Conservation (phyloP, 148 eudicot genomes). For the Mesembryanthemum crystallinum region DNA sequence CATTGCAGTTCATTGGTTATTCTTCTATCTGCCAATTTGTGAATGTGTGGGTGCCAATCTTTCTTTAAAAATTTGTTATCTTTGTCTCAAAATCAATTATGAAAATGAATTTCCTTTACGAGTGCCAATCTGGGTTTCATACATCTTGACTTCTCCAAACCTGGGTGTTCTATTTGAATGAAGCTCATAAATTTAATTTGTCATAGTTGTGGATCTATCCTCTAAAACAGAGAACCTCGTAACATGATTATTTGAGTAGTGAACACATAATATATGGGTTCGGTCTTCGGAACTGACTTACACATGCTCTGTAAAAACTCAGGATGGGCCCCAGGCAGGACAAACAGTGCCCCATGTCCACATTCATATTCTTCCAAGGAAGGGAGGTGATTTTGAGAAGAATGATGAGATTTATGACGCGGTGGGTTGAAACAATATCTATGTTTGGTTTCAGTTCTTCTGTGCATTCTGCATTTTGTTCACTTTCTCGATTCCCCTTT, state of each 20-base stretch:
- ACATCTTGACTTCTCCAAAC: neutral
- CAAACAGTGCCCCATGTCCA: slow-evolving; percentile 93
- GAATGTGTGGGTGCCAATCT: neutral
- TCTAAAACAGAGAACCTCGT: neutral
- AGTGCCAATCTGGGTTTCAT: neutral
- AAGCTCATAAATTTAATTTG: no score
- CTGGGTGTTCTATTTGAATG: no score
- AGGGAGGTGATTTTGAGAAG: slow-evolving; percentile 74
- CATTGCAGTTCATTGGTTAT: neutral
- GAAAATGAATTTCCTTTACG: neutral
- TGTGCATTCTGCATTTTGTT: neutral
- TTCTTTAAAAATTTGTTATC: neutral
- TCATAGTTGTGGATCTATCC: slow-evolving; percentile 1
- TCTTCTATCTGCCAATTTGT: neutral
- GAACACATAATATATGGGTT: neutral
- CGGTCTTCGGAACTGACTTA: neutral
- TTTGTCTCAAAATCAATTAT: neutral
- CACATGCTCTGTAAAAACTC: neutral
- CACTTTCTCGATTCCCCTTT: neutral
- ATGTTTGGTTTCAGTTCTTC: slow-evolving; percentile 4
- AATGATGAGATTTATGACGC: slow-evolving; percentile 90
- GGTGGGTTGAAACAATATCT: slow-evolving; percentile 41
- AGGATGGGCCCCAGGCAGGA: slow-evolving; percentile 97
- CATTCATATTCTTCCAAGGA: slow-evolving; percentile 79
- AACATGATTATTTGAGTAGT: neutral